Base-by-base conservation (phyloP, 2,329 filamentous ascomycete genomes). In the Penicillium sp. region DNA sequence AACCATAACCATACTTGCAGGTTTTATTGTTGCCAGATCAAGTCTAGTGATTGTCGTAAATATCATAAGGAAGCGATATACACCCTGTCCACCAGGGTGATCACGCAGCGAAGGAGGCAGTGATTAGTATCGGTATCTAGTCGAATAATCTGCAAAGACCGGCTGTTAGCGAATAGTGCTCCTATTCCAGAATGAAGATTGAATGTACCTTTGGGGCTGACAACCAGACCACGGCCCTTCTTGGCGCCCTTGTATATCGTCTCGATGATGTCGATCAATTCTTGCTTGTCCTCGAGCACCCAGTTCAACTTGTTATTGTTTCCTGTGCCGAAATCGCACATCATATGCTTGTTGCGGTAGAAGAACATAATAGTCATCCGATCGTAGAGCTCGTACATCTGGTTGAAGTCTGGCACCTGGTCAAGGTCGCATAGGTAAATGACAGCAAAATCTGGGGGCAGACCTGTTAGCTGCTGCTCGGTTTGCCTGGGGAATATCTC, bases 261-360 rank as follows among this genome's bases (percentile, higher is more conserved):
- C 81, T 99, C 94, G 70, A 97, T 87, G 64, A 99, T 99, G 76
- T 99, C 94, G 69, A 99, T 96, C 69, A 99, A 81, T 79, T 99
- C 94, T 75, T 97, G 93, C 78, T 99, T 97, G 72, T 99, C 93
- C 76, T 97, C 92, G 18, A 96, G 80, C 46, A 96, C 90, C 88
- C 91, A 96, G 73, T 97, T 97, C 65, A 97, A 81, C 76, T 97
- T 97, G 75, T 99, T 99, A 76, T 99, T 99, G 78, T 99, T 96
- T 63, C 94, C 94, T 2, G 94, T 99, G 45, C 93, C 93, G 66
- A 97, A 92, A 84, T 97, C 93, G 74, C 74, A 76, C 72, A 77
- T 96, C 86, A 97, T 97, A 77, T 97, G 92, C 75, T 99, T 99
- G 74, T 99, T 99, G 60, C 93, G 86, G 81, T 66, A 69, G 57